phyloP scores from a whole-genome alignment of 371 early-diverging fungal genomes.

The Globomyces sp. region DNA sequence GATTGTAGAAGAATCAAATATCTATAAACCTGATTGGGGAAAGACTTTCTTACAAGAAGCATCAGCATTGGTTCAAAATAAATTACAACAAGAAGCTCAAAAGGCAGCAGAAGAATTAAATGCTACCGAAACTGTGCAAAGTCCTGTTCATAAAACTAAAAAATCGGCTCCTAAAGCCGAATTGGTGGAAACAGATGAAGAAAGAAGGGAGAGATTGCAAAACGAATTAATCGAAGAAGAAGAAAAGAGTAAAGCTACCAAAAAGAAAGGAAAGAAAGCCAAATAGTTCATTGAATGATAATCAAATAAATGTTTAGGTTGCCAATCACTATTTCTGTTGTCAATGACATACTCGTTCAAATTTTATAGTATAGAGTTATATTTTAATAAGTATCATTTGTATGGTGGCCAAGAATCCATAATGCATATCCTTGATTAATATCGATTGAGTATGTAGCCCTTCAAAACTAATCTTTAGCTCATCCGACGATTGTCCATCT shows the following conservation, averaged over 20 bases:
- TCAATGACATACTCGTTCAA: too few species aligned
- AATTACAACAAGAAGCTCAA: slow-evolving; percentile 23
- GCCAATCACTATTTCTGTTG: too few species aligned
- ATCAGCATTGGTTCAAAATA: slow-evolving; percentile 59
- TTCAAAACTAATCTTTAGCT: too few species aligned
- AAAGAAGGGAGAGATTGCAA: not conserved
- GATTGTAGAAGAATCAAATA: slow-evolving; percentile 45
- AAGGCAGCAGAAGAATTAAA: slow-evolving; percentile 18
- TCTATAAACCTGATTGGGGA: slow-evolving; percentile 70
- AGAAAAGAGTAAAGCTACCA: slow-evolving; percentile 10
- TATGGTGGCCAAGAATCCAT: too few species aligned
- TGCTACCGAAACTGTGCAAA: not conserved
- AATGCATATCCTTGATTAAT: too few species aligned
- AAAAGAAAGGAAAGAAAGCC: slow-evolving; percentile 11
- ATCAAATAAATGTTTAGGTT: too few species aligned
- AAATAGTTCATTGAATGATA: not conserved
- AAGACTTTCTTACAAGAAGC: slow-evolving; percentile 82
- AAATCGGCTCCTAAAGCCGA: not conserved
- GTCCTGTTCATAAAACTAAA: not conserved
- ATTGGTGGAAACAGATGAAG: not conserved
- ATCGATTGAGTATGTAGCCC: too few species aligned
- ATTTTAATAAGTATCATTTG: too few species aligned
- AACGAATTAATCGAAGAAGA: slow-evolving; percentile 13
- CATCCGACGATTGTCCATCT: too few species aligned
- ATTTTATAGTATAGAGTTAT: too few species aligned